Conservation (phyloP, 2,329 filamentous ascomycete species). For the Teratosphaeria nubilosa region DNA sequence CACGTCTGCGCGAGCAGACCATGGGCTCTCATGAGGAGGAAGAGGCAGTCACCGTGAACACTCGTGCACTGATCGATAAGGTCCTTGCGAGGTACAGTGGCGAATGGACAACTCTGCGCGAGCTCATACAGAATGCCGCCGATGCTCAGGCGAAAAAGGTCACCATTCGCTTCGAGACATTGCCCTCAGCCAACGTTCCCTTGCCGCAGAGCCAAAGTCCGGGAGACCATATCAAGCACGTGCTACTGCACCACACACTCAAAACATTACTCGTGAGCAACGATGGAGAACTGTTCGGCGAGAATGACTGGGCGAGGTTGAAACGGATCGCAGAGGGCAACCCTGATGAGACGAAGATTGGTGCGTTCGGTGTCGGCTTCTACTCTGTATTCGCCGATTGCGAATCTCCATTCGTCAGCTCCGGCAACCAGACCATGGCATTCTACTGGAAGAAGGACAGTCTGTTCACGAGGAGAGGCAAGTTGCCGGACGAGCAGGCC, state of each 20-base stretch:
- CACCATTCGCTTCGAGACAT: slow-evolving; percentile 82
- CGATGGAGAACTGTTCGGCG: slow-evolving; percentile 76
- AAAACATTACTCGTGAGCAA: slow-evolving; percentile 85
- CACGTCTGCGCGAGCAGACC: slow-evolving; percentile 66
- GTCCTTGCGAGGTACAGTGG: slow-evolving; percentile 92
- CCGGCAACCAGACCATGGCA: slow-evolving; percentile 85
- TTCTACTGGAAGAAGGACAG: slow-evolving; percentile 99
- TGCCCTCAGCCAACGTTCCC: slow-evolving; percentile 70
- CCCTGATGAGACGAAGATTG: slow-evolving; percentile 97
- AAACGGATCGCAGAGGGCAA: slow-evolving; percentile 99
- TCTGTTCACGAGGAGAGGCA: slow-evolving; percentile 79
- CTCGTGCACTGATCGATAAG: slow-evolving; percentile 92
- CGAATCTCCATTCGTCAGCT: slow-evolving; percentile 94
- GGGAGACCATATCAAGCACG: slow-evolving; percentile 69
- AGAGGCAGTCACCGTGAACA: slow-evolving; percentile 96
- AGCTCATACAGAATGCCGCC: slow-evolving; percentile 96
- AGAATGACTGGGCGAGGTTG: slow-evolving; percentile 84
- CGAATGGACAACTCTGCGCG: slow-evolving; percentile 79
- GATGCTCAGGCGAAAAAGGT: slow-evolving; percentile 88
- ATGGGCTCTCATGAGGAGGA: slow-evolving; percentile 80
- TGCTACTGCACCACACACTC: slow-evolving; percentile 73
- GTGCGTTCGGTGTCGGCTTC: slow-evolving; percentile 95
- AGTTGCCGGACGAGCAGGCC: slow-evolving; percentile 51
- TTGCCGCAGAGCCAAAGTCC: slow-evolving; percentile 54
- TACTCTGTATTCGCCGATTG: slow-evolving; percentile 98